phyloP scores from a whole-genome alignment of 2,329 filamentous ascomycete genomes.

The Hymenotorrendiella dingleyae region DNA sequence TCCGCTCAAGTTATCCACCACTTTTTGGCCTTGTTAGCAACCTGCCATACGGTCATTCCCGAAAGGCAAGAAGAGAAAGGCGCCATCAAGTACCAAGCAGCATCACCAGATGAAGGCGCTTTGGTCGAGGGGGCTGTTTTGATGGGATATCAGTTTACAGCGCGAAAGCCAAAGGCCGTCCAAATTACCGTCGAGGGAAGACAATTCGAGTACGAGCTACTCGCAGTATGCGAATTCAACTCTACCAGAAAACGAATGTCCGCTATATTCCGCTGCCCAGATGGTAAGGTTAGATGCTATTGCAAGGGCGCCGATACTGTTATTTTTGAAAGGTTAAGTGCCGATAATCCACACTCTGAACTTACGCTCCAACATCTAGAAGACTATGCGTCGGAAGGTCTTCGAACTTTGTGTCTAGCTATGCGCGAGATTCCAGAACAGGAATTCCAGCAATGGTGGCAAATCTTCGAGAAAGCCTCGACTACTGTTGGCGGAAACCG shows the following conservation, averaged over 20 bases:
- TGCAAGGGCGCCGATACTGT: constrained; percentile 97
- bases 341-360: constrained; percentile 82
- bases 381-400: constrained; percentile 93
- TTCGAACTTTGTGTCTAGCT: constrained; percentile 89
- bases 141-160: constrained; percentile 84
- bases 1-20: constrained; percentile 65
- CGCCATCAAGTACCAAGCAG: constrained; percentile 93
- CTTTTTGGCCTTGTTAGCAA: constrained; percentile 79
- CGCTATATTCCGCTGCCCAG: constrained; percentile 90
- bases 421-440: constrained; percentile 89
- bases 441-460: constrained; percentile 82
- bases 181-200: constrained; percentile 71
- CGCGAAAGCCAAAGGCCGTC: constrained; percentile 83
- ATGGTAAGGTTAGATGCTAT: constrained; percentile 90
- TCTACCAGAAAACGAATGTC: constrained; percentile 98
- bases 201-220: constrained; percentile 76
- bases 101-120: constrained; percentile 95
- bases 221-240: constrained; percentile 99
- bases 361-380: constrained; percentile 91
- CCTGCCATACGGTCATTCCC: constrained; percentile 95
- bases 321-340: constrained; percentile 82
- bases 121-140: constrained; percentile 83
- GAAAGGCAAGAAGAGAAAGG: constrained; percentile 74
- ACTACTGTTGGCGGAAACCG: constrained; percentile 91
- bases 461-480: constrained; percentile 78